Evolutionary conservation across 768 basidiomycete species (phyloP), one percentile per base, ranked within the genome.

Genomic region (Hydnum rufescens): DNA sequence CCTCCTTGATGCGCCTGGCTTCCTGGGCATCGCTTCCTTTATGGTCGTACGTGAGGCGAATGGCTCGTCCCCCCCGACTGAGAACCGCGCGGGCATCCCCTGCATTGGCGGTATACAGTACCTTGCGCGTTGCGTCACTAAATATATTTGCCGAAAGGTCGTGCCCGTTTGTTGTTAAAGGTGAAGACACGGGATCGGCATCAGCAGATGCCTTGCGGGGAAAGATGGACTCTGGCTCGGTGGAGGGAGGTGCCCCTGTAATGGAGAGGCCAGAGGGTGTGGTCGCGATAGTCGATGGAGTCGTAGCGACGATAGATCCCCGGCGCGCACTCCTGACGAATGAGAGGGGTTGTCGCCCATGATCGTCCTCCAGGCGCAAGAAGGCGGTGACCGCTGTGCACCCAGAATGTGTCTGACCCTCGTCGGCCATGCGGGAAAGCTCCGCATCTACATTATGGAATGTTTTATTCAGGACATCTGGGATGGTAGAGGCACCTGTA

Each of bases 301-400:
- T 42, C 43, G 13, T 44, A 32, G 1, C 51, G 52, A 26, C 56
- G 55, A 8, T 55, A 56, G n/a, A 58, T 49, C 4, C 58, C 43
- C 3, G 52, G 32, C 13, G 34, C 31, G 22, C 28, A 26, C 19
- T 28, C 19, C 36, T 19, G 19, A 44, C 47, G 31, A 8, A 49
- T 51, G 5, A 26, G 62, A 86, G 88, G 4, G 80, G 68, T 61
- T 89, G 86, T 28, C 68, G 68, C 31, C 85, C 85, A 16, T 79
- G 69, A 1, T 68, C 70, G 58, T 89, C 88, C 66, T 99, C 95
- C 54, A 96, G 67, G 13, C 95, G 82, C 51, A 99, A 73, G 66
- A 97, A 93, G 2, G 89, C 89, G 26, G 86, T 90, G 32, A 95
- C 95, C 3, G 87, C 95, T 3, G 95, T 99, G 62, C 93, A 97